These are phyloP conservation scores for Bathelium albidoporum DNA, from an alignment of 495 filamentous ascomycete genomes.

Conservation along the genomic window DNA sequence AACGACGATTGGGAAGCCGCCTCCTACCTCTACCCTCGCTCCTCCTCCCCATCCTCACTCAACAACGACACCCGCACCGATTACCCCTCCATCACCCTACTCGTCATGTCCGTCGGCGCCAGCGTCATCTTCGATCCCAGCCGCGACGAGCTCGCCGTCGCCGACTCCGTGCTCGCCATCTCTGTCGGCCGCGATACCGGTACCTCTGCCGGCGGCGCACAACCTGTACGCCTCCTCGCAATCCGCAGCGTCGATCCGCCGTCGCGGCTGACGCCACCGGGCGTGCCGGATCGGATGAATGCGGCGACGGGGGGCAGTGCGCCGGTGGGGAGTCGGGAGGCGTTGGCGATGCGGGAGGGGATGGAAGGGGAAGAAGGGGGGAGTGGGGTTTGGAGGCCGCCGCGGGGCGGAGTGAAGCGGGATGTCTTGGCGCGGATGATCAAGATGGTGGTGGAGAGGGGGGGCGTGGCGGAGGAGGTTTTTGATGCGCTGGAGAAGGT, in stretches of 20 bases:
- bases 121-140: slow-evolving; percentile 92
- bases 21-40: slow-evolving; percentile 59
- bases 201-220: slow-evolving; percentile 17
- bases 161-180: slow-evolving; percentile 68
- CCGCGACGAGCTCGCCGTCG: slow-evolving; percentile 82
- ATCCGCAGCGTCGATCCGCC: slow-evolving; percentile 62
- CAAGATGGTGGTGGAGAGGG: slow-evolving; percentile 33
- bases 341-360: slow-evolving; percentile 39
- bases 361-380: slow-evolving; percentile 48
- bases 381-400: slow-evolving; percentile 72
- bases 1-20: slow-evolving; percentile 94
- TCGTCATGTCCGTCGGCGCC: slow-evolving; percentile 74
- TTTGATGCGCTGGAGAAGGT: slow-evolving; percentile 59
- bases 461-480: slow-evolving; percentile 78
- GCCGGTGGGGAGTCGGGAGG: slow-evolving; percentile 31
- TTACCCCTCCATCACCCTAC: slow-evolving; percentile 73
- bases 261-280: slow-evolving; percentile 57
- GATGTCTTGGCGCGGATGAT: slow-evolving; percentile 53
- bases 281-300: slow-evolving; percentile 59
- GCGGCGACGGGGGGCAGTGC: slow-evolving; percentile 44
- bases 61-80: background rate
- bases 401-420: slow-evolving; percentile 64
- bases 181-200: slow-evolving; percentile 19
- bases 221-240: slow-evolving; percentile 42
- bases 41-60: background rate